Conservation (phyloP, 2,329 filamentous ascomycete genomes). For the Aspergillus melleus region DNA sequence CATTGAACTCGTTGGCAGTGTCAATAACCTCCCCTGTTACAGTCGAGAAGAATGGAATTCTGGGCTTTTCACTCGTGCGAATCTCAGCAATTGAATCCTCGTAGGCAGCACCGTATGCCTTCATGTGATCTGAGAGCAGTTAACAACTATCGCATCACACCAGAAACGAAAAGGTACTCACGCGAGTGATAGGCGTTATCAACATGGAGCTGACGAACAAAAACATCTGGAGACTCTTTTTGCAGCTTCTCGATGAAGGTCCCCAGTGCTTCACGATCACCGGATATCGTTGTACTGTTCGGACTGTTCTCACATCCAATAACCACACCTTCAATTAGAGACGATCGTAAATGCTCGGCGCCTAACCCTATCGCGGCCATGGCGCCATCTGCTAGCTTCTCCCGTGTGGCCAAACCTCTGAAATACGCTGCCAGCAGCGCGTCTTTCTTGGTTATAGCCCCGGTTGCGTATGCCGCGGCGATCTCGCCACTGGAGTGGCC, state of each 20-base stretch:
- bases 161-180: not conserved
- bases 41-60: constrained; percentile 1
- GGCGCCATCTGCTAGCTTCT: not conserved
- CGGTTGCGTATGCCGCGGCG: not conserved
- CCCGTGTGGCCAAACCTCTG: not conserved
- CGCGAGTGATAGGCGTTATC: constrained; percentile 20
- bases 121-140: not conserved
- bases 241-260: not conserved
- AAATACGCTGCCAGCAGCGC: not conserved
- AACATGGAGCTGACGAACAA: constrained; percentile 12
- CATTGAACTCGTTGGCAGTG: not conserved
- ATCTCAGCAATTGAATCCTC: not conserved
- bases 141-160: not conserved
- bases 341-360: not conserved
- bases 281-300: constrained; percentile 8
- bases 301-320: constrained; percentile 19
- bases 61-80: not conserved
- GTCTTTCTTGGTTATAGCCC: not conserved
- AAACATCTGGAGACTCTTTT: constrained; percentile 1
- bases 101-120: not conserved
- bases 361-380: constrained; percentile 20
- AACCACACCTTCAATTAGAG: not conserved
- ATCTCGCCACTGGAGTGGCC: constrained; percentile 3
- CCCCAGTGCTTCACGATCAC: constrained; percentile 4
- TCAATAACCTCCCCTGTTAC: not conserved